Evolutionary conservation across 352 stramenopile genomes (phyloP), one percentile per base, ranked within the genome.

Genomic region (Hyaloperonospora arabidopsidis): DNA sequence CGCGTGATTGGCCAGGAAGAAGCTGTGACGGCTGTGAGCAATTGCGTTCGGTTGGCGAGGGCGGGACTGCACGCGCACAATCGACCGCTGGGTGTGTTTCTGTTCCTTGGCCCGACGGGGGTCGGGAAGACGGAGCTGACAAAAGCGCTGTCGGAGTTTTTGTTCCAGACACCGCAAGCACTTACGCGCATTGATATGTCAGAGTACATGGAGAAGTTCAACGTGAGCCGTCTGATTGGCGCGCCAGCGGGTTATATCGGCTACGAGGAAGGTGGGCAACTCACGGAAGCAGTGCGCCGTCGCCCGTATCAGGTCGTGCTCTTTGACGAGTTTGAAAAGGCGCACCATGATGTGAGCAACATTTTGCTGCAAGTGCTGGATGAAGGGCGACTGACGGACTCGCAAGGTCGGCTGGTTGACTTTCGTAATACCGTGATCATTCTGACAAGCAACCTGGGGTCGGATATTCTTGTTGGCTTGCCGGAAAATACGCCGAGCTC

Each of bases 241-340:
- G 83, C 89, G 14, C 89, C 93, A 11, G 90, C 95, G 14, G 95
- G 95, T 43, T 98, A 98, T 66, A 69, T 97, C 11, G 79, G 75
- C 0, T 97, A 97, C 59, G 95, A 98, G 49, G 89, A 98, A 76
- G 95, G 96, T 28, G 95, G 96, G 18, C 89, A 96, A 29, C 72
- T 98, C 18, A 98, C 96, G 0, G 95, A 98, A 61, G 95, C 96
- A 5, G 84, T 98, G 19, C 83, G 94, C 40, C 76, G 93, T 35
- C 84, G 89, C 13, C 95, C 96, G 12, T 98, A 98, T 67, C 87
- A 93, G 54, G 94, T 98, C 4, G 63, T 98, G 21, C 65, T 98
- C 1, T 98, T 99, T 65, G 95, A 98, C 63, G 93, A 98, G 71
- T 97, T 98, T 71, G 96, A 99, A 63, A 99, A 99, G 66, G 94